Conservation (phyloP, 768 basidiomycete species). For the Amanita rubescens region DNA sequence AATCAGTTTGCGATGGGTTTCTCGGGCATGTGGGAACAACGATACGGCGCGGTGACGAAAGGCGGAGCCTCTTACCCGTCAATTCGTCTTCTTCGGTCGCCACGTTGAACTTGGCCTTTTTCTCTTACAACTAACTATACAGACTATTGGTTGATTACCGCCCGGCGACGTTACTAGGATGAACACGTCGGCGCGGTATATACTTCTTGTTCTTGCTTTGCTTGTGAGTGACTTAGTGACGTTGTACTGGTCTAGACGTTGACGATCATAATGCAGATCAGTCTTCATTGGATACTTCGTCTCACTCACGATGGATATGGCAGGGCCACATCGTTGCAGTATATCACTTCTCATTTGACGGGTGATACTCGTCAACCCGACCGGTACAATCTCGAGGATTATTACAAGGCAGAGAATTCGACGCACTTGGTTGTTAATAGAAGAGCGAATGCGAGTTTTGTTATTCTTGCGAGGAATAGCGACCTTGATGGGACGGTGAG, state of each 20-base stretch:
- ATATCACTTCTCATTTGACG: conserved; percentile 20
- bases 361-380: background rate
- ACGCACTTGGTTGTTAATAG: conserved; percentile 11
- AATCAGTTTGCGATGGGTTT: background rate
- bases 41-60: background rate
- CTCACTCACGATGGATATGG: conserved; percentile 46
- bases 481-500: conserved; percentile 56
- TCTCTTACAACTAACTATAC: background rate
- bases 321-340: conserved; percentile 36
- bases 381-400: conserved; percentile 10
- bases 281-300: conserved; percentile 41
- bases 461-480: conserved; percentile 56
- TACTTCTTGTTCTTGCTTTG: conserved; percentile 25
- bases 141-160: background rate
- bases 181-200: conserved; percentile 27
- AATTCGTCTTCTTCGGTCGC: background rate
- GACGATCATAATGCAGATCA: conserved; percentile 14
- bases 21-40: background rate
- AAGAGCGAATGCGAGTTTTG: conserved; percentile 35
- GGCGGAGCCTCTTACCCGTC: no score
- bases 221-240: conserved; percentile 19
- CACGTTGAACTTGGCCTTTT: background rate
- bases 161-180: conserved; percentile 11
- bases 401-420: conserved; percentile 10
- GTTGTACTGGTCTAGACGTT: conserved; percentile 6